phyloP scores from a whole-genome alignment of 257 asterid species.

The Jacaranda mimosifolia region DNA sequence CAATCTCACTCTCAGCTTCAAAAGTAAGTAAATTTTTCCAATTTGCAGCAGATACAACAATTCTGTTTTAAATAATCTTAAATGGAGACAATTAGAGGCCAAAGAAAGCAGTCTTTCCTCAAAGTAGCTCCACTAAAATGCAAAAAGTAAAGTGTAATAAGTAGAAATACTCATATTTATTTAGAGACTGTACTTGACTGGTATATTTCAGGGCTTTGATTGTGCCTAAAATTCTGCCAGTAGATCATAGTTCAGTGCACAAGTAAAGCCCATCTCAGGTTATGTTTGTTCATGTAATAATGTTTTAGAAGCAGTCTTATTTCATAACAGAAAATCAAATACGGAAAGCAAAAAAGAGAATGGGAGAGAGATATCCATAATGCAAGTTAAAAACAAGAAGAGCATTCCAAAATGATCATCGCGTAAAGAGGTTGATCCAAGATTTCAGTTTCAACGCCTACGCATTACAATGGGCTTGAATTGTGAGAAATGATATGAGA shows the following conservation, averaged over 20 bases:
- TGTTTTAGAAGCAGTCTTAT: not conserved
- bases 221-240: constrained; percentile 17
- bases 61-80: not conserved
- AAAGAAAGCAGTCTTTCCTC: not conserved
- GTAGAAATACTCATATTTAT: not conserved
- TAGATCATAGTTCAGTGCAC: not conserved
- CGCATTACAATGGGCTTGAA: no score
- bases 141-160: constrained; percentile 5
- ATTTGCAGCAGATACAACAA: not conserved
- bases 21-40: not conserved
- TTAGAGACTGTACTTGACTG: not conserved
- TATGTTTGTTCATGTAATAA: no score
- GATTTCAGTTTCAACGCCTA: no score
- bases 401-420: no score
- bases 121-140: not conserved
- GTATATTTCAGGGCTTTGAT: not conserved
- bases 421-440: no score
- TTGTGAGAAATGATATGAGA: no score
- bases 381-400: no score
- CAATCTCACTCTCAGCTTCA: not conserved
- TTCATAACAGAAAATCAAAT: no score
- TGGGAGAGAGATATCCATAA: no score
- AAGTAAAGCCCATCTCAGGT: not conserved
- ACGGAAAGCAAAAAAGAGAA: no score
- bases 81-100: not conserved